Evolutionary conservation across 1,139 yeast species (phyloP).

Genomic region (Yamadazyma aaseri): DNA sequence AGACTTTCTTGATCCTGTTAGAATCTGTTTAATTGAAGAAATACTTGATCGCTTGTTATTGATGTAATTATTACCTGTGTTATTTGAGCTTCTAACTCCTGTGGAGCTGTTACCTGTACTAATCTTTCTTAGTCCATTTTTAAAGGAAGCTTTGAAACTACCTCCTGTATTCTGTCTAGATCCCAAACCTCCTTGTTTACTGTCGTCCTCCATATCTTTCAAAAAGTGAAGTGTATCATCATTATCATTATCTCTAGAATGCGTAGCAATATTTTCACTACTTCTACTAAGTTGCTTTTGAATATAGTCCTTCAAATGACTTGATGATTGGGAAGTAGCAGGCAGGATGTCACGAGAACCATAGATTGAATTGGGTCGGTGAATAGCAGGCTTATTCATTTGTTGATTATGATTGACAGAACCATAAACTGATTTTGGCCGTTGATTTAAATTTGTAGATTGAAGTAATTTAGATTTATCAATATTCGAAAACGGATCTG

Average conservation of each 20-base stretch:
- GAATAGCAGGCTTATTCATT: constrained; percentile 1
- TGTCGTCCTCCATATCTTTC: constrained; percentile 44
- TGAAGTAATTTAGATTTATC: constrained; percentile 32
- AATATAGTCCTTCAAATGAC: constrained; percentile 35
- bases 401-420: constrained; percentile 5
- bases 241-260: constrained; percentile 18
- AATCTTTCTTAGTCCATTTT: constrained; percentile 35
- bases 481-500: constrained; percentile 40
- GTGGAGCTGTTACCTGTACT: constrained; percentile 37
- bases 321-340: constrained; percentile 17
- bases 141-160: constrained; percentile 37
- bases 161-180: constrained; percentile 44
- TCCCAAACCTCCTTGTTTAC: constrained; percentile 5
- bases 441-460: constrained; percentile 9
- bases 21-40: constrained; percentile 39
- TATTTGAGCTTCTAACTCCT: constrained; percentile 19
- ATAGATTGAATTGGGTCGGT: constrained; percentile 14
- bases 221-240: constrained; percentile 53
- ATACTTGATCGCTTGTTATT: constrained; percentile 38
- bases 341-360: constrained; percentile 14
- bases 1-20: constrained; percentile 25
- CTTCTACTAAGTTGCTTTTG: constrained; percentile 32
- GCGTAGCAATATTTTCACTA: constrained; percentile 18
- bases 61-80: constrained; percentile 20
- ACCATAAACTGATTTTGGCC: constrained; percentile 22